Base-by-base conservation (phyloP, 768 basidiomycete species). In the Hygrophoropsis aurantiaca region DNA sequence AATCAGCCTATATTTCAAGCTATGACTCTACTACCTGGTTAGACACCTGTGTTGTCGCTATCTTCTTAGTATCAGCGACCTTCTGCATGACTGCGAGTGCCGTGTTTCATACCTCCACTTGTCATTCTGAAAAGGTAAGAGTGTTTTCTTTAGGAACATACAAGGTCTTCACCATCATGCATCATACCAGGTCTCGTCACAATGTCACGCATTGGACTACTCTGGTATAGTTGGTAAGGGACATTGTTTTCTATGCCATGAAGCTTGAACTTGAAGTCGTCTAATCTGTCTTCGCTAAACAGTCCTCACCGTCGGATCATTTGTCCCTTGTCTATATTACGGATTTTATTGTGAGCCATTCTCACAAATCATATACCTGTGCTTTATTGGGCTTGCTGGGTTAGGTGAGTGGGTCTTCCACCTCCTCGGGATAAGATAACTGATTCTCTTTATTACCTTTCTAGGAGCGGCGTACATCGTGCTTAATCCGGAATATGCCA, bases 261-360 rank as follows among this genome's bases (percentile, higher is more conserved):
- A n/a, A 40, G 20, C 30, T 32, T 21, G 38, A 25, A 26, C n/a
- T n/a, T n/a, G n/a, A n/a, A n/a, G n/a, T 42, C 40, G 15, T 23
- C 25, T 19, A 19, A 44, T 56, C 45, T 67, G 19, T 7, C 23
- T 21, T 51, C 13, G 13, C 18, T 38, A 20, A 26, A 45, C 40
- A 75, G 75, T 83, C 25, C 74, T 90, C 46, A 89, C 73, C 34
- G 82, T 87, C 36, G 92, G 91, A 20, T 91, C 89, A 26, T 85
- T 85, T 63, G 81, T 81, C 54, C 87, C 91, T 5, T 80, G 74
- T 52, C 69, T 94, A 33, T 87, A 85, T 59, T 92, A 90, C 60
- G 85, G 80, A 2, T 90, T 89, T 65, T 87, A 77, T 67, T 89
- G 87, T 58, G 72, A 85, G 24, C 71, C 76, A 7, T 57, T 66